Base-by-base conservation (phyloP, 2,329 filamentous ascomycete genomes). In the Trichophyton equinum region DNA sequence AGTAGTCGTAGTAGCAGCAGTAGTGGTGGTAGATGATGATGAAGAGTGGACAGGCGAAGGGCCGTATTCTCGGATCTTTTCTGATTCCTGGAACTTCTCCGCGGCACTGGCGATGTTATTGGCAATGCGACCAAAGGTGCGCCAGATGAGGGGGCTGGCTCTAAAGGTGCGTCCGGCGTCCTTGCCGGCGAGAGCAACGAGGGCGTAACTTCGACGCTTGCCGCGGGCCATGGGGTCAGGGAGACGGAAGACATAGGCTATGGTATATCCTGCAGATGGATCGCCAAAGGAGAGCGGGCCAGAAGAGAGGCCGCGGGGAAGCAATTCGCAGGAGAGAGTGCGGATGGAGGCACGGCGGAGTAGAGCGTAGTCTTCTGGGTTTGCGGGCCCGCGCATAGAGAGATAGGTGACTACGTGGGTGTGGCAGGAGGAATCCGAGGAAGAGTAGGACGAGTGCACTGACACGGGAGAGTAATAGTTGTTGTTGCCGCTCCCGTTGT, bases 211-310 rank as follows among this genome's bases (percentile, higher is more conserved):
- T 60, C 81, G 77, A 62, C 78, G 75, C 62, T 79, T 77, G 40
- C 81, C 81, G 60, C 81, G 79, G 8, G 81, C 81, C 69, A 81
- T 78, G 15, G 80, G 80, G 66, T 84, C 81, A 13, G 79, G 78
- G 18, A 84, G 75, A 51, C 81, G 80, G 69, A 84, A 84, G 46
- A 82, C 77, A 67, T 82, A 83, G 47, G 81, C 81, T 59, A 83
- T 81, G 18, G 81, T 83, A 71, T 83, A 82, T 59, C 81, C 81
- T 4, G 79, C 76, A 20, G 75, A 75, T 0, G 78, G 74, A 63
- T 83, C 81, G 30, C 81, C 81, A 64, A 83, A 84, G 66, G 78
- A 81, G 55, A 84, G 71, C n/a, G 80, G 79, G 0, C 81, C 81
- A 5, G 81, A 81, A 0, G 80, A 78, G 46, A 81, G 77, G 57